These are phyloP conservation scores for Rhizopus delemar DNA, from an alignment of 371 early-diverging fungal genomes.

Conservation along the genomic window DNA sequence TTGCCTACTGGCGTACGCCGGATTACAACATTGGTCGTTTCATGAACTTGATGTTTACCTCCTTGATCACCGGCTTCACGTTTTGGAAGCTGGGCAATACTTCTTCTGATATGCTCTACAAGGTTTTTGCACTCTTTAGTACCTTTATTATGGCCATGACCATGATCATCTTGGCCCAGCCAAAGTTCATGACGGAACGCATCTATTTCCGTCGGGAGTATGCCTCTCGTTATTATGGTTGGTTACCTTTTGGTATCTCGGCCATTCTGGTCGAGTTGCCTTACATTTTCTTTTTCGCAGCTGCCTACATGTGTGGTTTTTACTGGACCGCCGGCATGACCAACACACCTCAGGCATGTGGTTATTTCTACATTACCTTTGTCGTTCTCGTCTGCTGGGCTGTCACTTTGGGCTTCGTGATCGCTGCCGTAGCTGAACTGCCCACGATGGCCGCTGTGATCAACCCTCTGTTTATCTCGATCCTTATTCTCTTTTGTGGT, in stretches of 20 bases:
- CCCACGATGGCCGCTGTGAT: slow-evolving; percentile 64
- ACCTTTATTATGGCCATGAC: slow-evolving; percentile 57
- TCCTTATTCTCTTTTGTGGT: slow-evolving; percentile 66
- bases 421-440: slow-evolving; percentile 25
- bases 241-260: slow-evolving; percentile 59
- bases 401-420: slow-evolving; percentile 55
- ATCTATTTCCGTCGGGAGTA: slow-evolving; percentile 65
- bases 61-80: slow-evolving; percentile 52
- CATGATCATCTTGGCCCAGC: slow-evolving; percentile 32
- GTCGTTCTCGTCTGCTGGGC: slow-evolving; percentile 58
- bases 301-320: slow-evolving; percentile 52
- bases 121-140: slow-evolving; percentile 70
- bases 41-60: slow-evolving; percentile 41
- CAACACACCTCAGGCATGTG: slow-evolving; percentile 37
- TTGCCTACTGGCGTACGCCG: slow-evolving; percentile 56
- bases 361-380: slow-evolving; percentile 58
- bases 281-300: slow-evolving; percentile 47
- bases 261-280: slow-evolving; percentile 56
- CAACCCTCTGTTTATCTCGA: slow-evolving; percentile 62
- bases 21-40: slow-evolving; percentile 61
- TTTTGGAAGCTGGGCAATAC: slow-evolving; percentile 59
- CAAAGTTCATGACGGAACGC: slow-evolving; percentile 63
- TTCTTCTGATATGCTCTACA: slow-evolving; percentile 60
- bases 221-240: slow-evolving; percentile 67
- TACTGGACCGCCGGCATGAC: slow-evolving; percentile 67